phyloP scores from a whole-genome alignment of 2,329 filamentous ascomycete species.

The Fusarium devonianum region DNA sequence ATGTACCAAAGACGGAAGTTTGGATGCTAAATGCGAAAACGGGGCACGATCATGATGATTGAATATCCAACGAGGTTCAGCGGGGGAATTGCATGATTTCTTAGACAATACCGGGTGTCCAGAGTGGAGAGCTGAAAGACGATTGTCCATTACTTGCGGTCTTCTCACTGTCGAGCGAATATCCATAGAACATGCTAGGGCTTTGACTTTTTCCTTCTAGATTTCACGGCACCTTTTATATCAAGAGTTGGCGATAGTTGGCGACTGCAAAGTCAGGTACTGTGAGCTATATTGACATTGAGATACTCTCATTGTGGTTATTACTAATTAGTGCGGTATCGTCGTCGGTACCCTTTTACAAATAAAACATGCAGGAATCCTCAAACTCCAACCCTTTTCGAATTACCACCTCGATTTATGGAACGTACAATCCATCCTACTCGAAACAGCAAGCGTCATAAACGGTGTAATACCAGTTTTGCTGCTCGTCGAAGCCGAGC shows the following conservation, averaged over 20 bases:
- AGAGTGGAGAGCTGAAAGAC: too few species aligned
- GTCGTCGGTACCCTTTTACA: background rate
- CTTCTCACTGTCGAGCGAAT: background rate
- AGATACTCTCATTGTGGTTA: conserved; percentile 12
- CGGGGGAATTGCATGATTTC: background rate
- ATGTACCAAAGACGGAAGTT: background rate
- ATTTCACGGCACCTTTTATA: too few species aligned
- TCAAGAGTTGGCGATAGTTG: too few species aligned
- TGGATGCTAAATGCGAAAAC: background rate
- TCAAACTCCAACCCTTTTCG: conserved; percentile 7
- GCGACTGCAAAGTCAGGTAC: too few species aligned
- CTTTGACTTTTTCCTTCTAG: background rate
- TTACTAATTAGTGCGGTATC: conserved; percentile 21
- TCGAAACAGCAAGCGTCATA: conserved; percentile 28
- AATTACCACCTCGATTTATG: background rate
- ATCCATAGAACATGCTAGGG: background rate
- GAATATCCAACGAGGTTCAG: background rate
- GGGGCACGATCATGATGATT: background rate
- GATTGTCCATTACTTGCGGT: background rate
- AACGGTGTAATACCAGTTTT: conserved; percentile 10
- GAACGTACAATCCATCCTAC: background rate
- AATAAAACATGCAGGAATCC: background rate
- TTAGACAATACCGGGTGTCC: background rate
- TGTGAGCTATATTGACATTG: too few species aligned
- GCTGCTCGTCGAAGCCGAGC: conserved; percentile 4